Base-by-base conservation (phyloP, 257 asterid species). In the Catharanthus roseus region DNA sequence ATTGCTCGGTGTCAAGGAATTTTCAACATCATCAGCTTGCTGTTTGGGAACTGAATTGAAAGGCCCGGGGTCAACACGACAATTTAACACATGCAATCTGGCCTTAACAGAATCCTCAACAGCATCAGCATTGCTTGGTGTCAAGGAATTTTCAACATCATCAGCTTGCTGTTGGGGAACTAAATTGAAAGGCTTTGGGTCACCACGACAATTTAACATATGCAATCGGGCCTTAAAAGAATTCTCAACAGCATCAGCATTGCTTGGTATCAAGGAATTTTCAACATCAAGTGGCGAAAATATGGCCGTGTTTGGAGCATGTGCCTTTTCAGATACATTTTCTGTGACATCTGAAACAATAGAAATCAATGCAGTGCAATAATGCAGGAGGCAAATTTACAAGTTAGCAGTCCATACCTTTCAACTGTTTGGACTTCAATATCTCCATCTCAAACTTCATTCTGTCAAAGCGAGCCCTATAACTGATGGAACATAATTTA, bases 391-490 rank as follows among this genome's bases (percentile, higher is more conserved):
- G 21, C 38, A 64, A 38, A 51, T 63, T 24, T 24, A 51, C 42
- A 64, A 66, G 3, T 28, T 44, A 56, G 58, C 42, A 73, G 57
- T 70, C 45, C 82, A 76, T 72, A 89, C 96, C 95, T 86, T 79
- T 80, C 79, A 71, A 73, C 79, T 79, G 71, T 72, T 75, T 76
- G 73, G 71, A 50, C 72, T 85, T 82, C 56, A 72, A 45, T 72
- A 77, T 80, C 70, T 82, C 92, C 90, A 95, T 85, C 76, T 80
- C 89, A 78, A 72, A 75, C 87, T 79, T 91, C 92, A 86, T 85
- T 56, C 82, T 83, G 73, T 89, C 88, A 76, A 88, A 91, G 44
- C 92, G 96, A 75, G 97, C 88, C 84, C 78, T 86, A 69, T 85
- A 91, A 72, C 86, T 86, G 69, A 88, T 69, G 73, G 97, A 83